Evolutionary conservation across 1,284 basidiomycete species (phyloP), one percentile per base, ranked within the genome.

Genomic region (Polyporus tsugae): DNA sequence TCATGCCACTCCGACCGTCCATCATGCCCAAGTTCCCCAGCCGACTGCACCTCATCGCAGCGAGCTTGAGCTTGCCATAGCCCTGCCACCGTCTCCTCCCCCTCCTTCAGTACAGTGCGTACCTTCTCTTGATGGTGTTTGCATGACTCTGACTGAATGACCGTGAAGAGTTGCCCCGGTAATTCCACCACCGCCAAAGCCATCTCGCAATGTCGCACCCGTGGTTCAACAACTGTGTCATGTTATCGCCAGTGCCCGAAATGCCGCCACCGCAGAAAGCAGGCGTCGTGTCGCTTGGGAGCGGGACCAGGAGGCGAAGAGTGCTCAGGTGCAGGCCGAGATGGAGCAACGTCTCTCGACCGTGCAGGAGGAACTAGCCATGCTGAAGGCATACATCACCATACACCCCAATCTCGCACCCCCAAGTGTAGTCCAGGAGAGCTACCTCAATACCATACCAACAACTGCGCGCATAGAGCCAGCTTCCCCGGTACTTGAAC

Each of bases 221-320:
- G 80, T 91, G 0, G 84, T 89, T 22, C 67, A 64, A 22, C 87
- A 91, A 70, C 81, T 92, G 38, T 76, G 89, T 65, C 84, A 86
- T 22, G 82, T 87, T 58, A 78, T 91, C 6, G 78, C 82, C 22
- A 82, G 84, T 0, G 87, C 86, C 6, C 84, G 82, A 70, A 85
- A 89, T 46, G 86, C 86, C 0, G 86, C 88, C 49, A 88, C 89
- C 62, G 81, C 80, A 29, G 91, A 93, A 73, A 80, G 82, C 57
- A 84, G 82, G 70, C 83, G 91, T 25, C 81, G 90, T 63, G 62
- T 85, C 13, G 84, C 82, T 53, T 93, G 91, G 91, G 91, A 92
- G 74, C 82, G 84, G 71, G 88, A 90, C 64, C 89, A 91, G 70
- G 91, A 92, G 77, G 83, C 82, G 11, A 90, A 83, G 74, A 83